Conservation (phyloP, 2,329 filamentous ascomycete species). For the Colletotrichum cordylinicola region DNA sequence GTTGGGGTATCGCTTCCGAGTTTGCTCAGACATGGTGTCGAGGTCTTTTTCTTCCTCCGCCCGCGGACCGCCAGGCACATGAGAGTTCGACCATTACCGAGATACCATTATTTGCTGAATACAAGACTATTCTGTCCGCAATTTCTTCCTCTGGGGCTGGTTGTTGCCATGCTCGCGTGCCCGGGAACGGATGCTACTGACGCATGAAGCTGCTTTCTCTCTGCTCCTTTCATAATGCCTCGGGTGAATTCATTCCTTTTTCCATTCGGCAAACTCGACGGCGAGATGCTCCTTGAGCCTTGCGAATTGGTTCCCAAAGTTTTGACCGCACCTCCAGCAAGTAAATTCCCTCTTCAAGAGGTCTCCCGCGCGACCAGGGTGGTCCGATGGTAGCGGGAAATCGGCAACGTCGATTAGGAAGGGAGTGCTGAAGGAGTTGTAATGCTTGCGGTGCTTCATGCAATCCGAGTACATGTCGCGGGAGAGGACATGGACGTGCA, state of each 20-base stretch:
- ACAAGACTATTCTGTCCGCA: neutral
- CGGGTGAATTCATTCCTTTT: slow-evolving; percentile 50
- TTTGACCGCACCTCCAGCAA: slow-evolving; percentile 84
- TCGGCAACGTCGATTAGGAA: slow-evolving; percentile 83
- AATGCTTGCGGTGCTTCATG: slow-evolving; percentile 85
- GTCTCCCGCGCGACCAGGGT: slow-evolving; percentile 62
- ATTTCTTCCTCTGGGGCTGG: neutral
- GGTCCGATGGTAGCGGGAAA: slow-evolving; percentile 73
- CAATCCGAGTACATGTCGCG: slow-evolving; percentile 76
- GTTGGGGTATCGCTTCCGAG: neutral
- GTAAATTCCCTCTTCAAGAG: slow-evolving; percentile 65
- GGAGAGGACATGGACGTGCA: slow-evolving; percentile 89
- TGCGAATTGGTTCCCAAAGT: slow-evolving; percentile 78
- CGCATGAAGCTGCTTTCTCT: neutral
- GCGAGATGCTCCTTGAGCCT: slow-evolving; percentile 78
- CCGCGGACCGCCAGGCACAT: neutral
- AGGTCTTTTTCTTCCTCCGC: neutral
- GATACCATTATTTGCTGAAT: slow-evolving; percentile 10
- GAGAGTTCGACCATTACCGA: neutral
- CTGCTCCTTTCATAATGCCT: slow-evolving; percentile 21
- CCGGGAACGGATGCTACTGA: neutral
- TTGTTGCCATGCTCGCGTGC: neutral
- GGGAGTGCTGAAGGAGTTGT: slow-evolving; percentile 86
- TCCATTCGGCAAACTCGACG: slow-evolving; percentile 80
- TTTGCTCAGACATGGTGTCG: slow-evolving; percentile 5